Evolutionary conservation across 345 rosid species (phyloP).

Genomic region (Physaria fendleri): DNA sequence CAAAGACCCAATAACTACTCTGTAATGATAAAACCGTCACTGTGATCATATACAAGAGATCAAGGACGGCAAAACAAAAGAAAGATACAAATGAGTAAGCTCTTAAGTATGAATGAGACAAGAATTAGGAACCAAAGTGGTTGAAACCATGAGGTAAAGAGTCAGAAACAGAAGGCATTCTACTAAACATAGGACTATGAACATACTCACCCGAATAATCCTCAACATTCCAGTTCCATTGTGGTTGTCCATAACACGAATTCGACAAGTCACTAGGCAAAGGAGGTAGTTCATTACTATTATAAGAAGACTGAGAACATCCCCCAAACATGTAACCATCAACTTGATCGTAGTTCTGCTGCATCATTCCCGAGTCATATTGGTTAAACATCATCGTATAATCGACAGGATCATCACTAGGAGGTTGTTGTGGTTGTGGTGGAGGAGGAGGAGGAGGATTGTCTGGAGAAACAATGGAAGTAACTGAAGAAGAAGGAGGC

Average conservation of each 20-base stretch:
- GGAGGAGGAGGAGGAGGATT: slow-evolving; percentile 35
- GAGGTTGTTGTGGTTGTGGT: slow-evolving; percentile 2
- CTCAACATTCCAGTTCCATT: slow-evolving; percentile 13
- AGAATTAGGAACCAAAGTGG: slow-evolving; percentile 49
- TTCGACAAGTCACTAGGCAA: slow-evolving; percentile 32
- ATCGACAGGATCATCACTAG: slow-evolving; percentile 15
- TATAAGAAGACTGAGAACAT: slow-evolving; percentile 6
- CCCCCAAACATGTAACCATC: slow-evolving; percentile 28
- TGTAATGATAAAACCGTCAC: slow-evolving; percentile 28
- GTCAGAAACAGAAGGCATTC: slow-evolving; percentile 80
- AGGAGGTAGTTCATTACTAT: slow-evolving; percentile 46
- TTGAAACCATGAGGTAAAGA: slow-evolving; percentile 42
- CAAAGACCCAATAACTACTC: too few relatives aligned
- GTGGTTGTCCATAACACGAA: slow-evolving; percentile 21
- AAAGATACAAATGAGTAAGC: not conserved
- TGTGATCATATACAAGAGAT: slow-evolving; percentile 30
- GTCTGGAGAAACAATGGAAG: slow-evolving; percentile 65
- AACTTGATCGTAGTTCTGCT: slow-evolving; percentile 17
- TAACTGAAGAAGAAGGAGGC: slow-evolving; percentile 71
- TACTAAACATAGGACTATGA: slow-evolving; percentile 79
- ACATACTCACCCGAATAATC: slow-evolving; percentile 46
- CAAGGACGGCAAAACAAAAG: slow-evolving; percentile 27
- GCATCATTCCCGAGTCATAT: slow-evolving; percentile 23
- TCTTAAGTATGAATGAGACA: slow-evolving; percentile 11
- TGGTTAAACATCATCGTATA: slow-evolving; percentile 30